Percentiles rank a stretch among this genome's conserved stretches.
Conservation (phyloP, 352 stramenopile species). For the Globisporangium radiosum region DNA sequence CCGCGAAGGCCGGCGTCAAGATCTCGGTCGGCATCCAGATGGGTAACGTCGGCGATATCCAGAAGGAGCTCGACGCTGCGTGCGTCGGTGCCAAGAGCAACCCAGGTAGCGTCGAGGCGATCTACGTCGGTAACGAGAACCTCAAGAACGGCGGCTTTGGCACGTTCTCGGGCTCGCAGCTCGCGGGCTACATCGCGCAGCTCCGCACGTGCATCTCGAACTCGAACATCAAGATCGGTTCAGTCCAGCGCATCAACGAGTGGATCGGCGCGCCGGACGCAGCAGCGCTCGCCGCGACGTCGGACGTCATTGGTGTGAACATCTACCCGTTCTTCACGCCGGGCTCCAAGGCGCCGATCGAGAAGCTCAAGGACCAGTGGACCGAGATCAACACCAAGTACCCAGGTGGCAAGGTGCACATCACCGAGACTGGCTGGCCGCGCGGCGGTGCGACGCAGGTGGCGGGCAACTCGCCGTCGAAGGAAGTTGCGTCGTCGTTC, state of each 20-base stretch:
- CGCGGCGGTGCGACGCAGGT: conserved; percentile 14
- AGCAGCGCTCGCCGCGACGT: conserved; percentile 18
- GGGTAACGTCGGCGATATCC: conserved; percentile 26
- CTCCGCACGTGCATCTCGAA: conserved; percentile 43
- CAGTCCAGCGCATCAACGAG: conserved; percentile 37
- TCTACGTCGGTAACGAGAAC: conserved; percentile 78
- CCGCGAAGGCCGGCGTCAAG: conserved; percentile 34
- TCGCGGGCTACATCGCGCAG: conserved; percentile 44
- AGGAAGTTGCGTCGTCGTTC: conserved; percentile 20
- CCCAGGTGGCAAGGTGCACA: conserved; percentile 20
- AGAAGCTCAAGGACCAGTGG: conserved; percentile 32
- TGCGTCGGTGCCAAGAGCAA: conserved; percentile 37
- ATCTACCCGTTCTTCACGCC: conserved; percentile 46
- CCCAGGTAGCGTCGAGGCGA: conserved; percentile 29
- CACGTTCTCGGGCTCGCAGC: conserved; percentile 23
- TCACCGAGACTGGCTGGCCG: conserved; percentile 42
- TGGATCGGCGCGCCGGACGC: conserved; percentile 26
- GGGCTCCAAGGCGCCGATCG: conserved; percentile 20
- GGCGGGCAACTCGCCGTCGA: conserved; percentile 20
- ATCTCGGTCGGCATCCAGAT: conserved; percentile 61
- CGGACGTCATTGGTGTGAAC: conserved; percentile 36
- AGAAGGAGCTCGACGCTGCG: conserved; percentile 53
- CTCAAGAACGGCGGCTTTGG: conserved; percentile 47
- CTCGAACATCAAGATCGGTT: conserved; percentile 40
- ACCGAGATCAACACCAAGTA: conserved; percentile 26